These are phyloP conservation scores for Melianthus villosus DNA, from an alignment of 441 rosid species.

Conservation along the genomic window DNA sequence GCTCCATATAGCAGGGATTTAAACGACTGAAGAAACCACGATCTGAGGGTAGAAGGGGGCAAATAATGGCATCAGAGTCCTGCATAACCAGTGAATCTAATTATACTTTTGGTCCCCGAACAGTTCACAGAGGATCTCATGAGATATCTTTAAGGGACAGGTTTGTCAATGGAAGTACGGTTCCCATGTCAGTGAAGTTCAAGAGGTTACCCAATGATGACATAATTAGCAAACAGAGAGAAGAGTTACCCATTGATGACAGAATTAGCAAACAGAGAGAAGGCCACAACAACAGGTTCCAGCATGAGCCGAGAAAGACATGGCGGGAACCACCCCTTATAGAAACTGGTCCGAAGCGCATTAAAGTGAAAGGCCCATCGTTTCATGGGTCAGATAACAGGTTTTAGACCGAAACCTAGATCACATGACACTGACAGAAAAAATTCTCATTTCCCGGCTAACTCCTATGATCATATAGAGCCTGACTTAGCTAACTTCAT, in stretches of 20 bases:
- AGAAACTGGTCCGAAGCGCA: slow-evolving; percentile 60
- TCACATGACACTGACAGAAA: slow-evolving; percentile 9
- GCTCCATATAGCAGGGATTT: slow-evolving; percentile 28
- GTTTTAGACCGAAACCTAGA: slow-evolving; percentile 23
- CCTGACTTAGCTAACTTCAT: slow-evolving; percentile 38
- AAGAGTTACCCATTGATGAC: slow-evolving; percentile 21
- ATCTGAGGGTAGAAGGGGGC: slow-evolving; percentile 35
- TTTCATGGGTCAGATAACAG: slow-evolving; percentile 28
- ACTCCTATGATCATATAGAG: slow-evolving; percentile 15
- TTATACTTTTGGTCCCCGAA: slow-evolving; percentile 6
- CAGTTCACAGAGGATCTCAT: slow-evolving; percentile 18
- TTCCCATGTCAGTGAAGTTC: slow-evolving; percentile 32
- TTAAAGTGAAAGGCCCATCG: slow-evolving; percentile 61
- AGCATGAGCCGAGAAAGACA: slow-evolving; percentile 20
- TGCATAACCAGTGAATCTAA: slow-evolving; percentile 22
- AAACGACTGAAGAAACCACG: slow-evolving; percentile 56
- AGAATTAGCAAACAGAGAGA: slow-evolving; percentile 17
- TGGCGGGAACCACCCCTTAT: slow-evolving; percentile 21
- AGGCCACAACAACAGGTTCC: slow-evolving; percentile 24
- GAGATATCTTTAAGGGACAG: slow-evolving; percentile 20
- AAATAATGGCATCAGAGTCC: slow-evolving; percentile 18
- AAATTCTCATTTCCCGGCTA: slow-evolving; percentile 15
- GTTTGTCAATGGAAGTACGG: slow-evolving; percentile 17
- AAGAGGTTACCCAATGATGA: slow-evolving; percentile 30
- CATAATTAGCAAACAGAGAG: slow-evolving; percentile 16